Percentiles rank a stretch among this genome's conserved stretches.
Conservation (phyloP, 345 rosid genomes). For the Arabidopsis suecica region DNA sequence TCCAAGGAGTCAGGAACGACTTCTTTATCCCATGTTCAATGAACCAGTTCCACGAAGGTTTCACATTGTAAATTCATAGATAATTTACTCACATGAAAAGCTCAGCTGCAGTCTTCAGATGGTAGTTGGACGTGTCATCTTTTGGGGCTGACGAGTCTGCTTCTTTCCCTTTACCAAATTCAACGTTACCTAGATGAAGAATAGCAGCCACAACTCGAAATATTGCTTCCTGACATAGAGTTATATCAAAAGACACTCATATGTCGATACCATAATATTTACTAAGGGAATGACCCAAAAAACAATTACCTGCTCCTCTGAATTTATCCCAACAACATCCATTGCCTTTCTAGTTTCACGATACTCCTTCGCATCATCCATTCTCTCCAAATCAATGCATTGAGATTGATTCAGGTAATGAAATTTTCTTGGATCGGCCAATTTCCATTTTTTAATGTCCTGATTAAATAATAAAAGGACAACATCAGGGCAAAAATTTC, state of each 20-base stretch:
- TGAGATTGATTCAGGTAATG: constrained; percentile 94
- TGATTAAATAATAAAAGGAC: constrained; percentile 40
- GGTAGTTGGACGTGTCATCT: constrained; percentile 86
- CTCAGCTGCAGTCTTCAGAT: constrained; percentile 88
- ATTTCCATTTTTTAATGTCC: constrained; percentile 75
- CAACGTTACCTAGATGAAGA: constrained; percentile 95
- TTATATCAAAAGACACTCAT: constrained; percentile 20
- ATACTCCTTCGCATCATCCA: constrained; percentile 90
- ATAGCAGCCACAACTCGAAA: constrained; percentile 94
- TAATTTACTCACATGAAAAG: constrained; percentile 66
- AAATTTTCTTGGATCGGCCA: constrained; percentile 82
- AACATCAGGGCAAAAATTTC: background rate
- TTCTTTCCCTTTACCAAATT: constrained; percentile 89
- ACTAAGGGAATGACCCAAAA: constrained; percentile 8
- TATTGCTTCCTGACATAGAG: constrained; percentile 70
- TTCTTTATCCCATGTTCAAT: constrained; percentile 27
- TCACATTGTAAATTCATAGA: constrained; percentile 32
- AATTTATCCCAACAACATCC: constrained; percentile 91
- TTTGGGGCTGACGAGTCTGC: constrained; percentile 89
- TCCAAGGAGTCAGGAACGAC: constrained; percentile 35
- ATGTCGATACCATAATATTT: constrained; percentile 7
- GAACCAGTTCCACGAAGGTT: constrained; percentile 12
- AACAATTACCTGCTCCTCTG: constrained; percentile 81
- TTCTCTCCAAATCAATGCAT: constrained; percentile 80
- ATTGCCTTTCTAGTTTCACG: constrained; percentile 83